phyloP scores from a whole-genome alignment of 345 rosid genomes.

The Geranium brycei region DNA sequence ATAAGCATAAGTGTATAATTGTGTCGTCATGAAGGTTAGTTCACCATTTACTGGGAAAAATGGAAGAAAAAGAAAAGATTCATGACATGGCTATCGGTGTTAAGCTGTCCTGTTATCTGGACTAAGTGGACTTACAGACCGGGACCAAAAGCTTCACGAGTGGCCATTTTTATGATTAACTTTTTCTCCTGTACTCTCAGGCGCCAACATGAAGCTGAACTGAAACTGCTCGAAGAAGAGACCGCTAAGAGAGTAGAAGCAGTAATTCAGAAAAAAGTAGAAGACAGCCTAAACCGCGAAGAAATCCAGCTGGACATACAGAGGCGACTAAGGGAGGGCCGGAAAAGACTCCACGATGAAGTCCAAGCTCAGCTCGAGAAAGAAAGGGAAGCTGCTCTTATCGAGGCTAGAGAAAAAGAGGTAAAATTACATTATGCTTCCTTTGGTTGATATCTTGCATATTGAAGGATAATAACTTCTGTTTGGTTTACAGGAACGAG shows the following conservation, averaged over 20 bases:
- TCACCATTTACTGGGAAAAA: conserved; percentile 24
- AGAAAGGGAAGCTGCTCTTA: conserved; percentile 59
- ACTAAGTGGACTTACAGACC: neutral
- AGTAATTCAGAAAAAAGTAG: conserved; percentile 60
- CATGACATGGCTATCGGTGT: neutral
- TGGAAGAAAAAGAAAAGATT: conserved; percentile 7
- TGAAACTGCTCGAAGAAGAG: conserved; percentile 85
- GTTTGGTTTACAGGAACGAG: conserved; percentile 46
- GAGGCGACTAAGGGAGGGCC: conserved; percentile 58
- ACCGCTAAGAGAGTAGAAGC: conserved; percentile 76
- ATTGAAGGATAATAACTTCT: neutral
- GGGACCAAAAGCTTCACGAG: conserved; percentile 2
- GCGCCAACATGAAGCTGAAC: conserved; percentile 87
- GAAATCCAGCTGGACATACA: conserved; percentile 58
- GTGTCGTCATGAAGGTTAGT: conserved; percentile 49
- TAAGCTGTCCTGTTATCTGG: neutral
- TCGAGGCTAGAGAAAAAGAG: conserved; percentile 70
- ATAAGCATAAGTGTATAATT: conserved; percentile 24
- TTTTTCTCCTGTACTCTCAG: conserved; percentile 32
- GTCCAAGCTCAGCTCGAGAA: conserved; percentile 70
- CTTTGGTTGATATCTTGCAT: neutral
- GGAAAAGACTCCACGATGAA: conserved; percentile 57
- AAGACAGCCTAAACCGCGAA: conserved; percentile 60
- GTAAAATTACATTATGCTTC: conserved; percentile 16
- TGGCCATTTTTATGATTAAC: conserved; percentile 24